Base-by-base conservation (phyloP, 768 basidiomycete species). In the Mycena crocata region DNA sequence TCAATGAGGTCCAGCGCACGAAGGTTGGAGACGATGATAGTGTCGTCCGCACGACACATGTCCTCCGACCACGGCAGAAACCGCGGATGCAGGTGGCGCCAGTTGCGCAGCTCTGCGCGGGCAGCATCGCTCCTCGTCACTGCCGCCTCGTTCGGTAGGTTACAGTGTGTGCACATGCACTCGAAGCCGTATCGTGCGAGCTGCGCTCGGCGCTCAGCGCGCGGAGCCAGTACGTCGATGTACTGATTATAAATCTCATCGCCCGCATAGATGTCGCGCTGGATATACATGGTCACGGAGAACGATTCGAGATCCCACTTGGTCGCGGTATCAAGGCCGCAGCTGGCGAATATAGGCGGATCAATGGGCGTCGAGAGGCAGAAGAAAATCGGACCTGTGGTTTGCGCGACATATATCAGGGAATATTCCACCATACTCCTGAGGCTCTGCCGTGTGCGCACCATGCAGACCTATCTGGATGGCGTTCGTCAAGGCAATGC, bases 201-300 rank as follows among this genome's bases (percentile, higher is more conserved):
- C 32, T 76, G 75, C 13, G 74, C 70, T 23, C 77, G 74, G 14
- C 84, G 80, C 19, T 64, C 72, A 13, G 72, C 75, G 7, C 80
- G 77, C 21, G 82, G 71, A 17, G 80, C 79, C 15, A 78, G 76
- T 1, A 81, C 78, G 63, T 84, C 80, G 44, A 81, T 78, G 72
- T 86, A 86, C 17, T 81, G 80, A 57, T 82, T 83, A 21, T 76
- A 76, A 26, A 86, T 83, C 60, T 86, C 85, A 62, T 84, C 83
- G 8, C 81, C 82, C 1, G 67, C 70, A 26, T 61, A 55, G 58
- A 85, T 82, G 32, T 75, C 65, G 9, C 84, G 77, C 8, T 83
- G 74, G 2, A 84, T 81, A 61, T 82, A 84, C 37, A 86, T 71
- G 10, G 79, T 76, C 10, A 78, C 71, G 4, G 82, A 80, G 57